Evolutionary conservation across 2,329 filamentous ascomycete species (phyloP), one percentile per base, ranked within the genome.

Genomic region (Boeremia exigua): DNA sequence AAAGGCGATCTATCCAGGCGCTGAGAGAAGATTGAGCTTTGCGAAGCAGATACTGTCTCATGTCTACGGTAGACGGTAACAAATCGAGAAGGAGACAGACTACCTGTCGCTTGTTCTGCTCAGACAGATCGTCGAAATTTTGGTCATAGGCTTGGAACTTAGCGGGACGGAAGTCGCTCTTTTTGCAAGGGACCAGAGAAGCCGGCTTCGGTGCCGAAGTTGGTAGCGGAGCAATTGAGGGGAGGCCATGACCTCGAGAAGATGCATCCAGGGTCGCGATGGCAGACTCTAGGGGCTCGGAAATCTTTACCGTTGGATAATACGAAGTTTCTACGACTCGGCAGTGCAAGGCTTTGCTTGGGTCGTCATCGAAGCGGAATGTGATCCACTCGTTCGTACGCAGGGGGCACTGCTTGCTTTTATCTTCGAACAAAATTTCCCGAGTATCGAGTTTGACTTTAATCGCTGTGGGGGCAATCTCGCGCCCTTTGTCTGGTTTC

Each of bases 21-120:
- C 69, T 73, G n/a, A 82, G 66, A 12, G 67, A 40, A 8, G 69
- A 70, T 34, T 69, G 70, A 67, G 78, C 78, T 23, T 75, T 72
- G 11, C 73, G 71, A 5, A 72, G 62, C 11, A 87, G 74, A 55
- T 80, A 86, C 0, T 70, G 56, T 28, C 74, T 79, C 81, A 92
- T 86, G 0, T 84, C 77, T 11, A 77, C 66, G 3, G 93, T 82
- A 1, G 82, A 75, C 0, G 90, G 90, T 2, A 92, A 77, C 1
- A 82, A 80, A 11, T 85, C 78, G 0, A 91, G 75, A 17, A 86
- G 68, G 4, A 75, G 69, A 48, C 85, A 78, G 11, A 86, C 82
- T 1, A 76, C 75, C 3, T 79, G 74, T 25, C 76, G 75, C 66
- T 88, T 88, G 2, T 75, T 64, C 0, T 30, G 1, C 0, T 77